Evolutionary conservation across 2,329 filamentous ascomycete genomes (phyloP), one percentile per base, ranked within the genome.

Genomic region (Penicillium verrucosum): DNA sequence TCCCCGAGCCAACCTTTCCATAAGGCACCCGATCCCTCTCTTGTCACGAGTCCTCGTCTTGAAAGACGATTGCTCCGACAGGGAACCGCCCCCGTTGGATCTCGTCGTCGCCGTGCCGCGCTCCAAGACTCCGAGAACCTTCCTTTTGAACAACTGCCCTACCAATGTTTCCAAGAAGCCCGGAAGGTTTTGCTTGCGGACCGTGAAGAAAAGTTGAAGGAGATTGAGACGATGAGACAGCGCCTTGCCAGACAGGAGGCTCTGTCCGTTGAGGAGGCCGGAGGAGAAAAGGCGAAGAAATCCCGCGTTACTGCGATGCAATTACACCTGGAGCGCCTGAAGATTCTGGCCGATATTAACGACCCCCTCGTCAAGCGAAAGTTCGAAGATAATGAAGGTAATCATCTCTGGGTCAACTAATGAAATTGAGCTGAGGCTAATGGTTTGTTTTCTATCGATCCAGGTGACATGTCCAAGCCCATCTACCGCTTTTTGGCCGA

Each of bases 91-190:
- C 91, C 90, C 51, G 80, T 96, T 67, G 92, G 92, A 49, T 96
- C 92, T 44, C 86, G 92, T 66, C 85, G 92, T 80, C 88, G 92
- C 61, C 88, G 93, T 71, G 84, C 86, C 29, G 89, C 89, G 29
- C 74, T 92, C 59, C 85, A 78, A 82, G 68, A 84, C 78, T 66
- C 83, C 78, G 61, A 82, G 60, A 83, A 88, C 67, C 78, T 96
- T 48, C 91, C 92, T 27, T 97, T 99, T 71, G 91, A 96, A 79
- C 89, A 93, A 72, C 80, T 99, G 64, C 94, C 94, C 18, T 99
- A 95, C 78, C 93, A 97, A 81, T 94, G 90, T 76, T 99, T 97
- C 79, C 94, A 99, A 77, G 92, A 97, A 78, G 94, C 94, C 40
- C 85, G 92, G 61, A 90, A 91, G 72, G 77, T 97, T 47, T 80